These are phyloP conservation scores for Begonia loranthoides DNA, from an alignment of 306 rosid species.

Conservation along the genomic window DNA sequence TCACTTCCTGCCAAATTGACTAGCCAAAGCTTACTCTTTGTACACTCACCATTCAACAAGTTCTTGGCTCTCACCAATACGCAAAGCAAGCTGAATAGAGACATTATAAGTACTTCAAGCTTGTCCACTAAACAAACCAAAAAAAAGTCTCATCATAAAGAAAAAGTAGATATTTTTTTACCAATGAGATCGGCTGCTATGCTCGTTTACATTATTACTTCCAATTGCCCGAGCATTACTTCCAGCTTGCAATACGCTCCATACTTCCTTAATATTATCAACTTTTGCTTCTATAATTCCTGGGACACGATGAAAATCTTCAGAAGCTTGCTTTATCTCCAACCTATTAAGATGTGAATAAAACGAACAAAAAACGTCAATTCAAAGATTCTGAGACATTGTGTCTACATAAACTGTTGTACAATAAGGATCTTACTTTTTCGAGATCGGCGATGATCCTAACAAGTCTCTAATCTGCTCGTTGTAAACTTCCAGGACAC, in stretches of 20 bases:
- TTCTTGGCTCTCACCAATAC: slow-evolving; percentile 66
- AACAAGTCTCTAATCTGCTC: slow-evolving; percentile 84
- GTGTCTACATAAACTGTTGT: too few relatives aligned
- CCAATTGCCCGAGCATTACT: slow-evolving; percentile 80
- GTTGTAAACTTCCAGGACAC: slow-evolving; percentile 85
- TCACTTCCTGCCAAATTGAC: slow-evolving; percentile 94
- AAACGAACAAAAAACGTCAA: neutral
- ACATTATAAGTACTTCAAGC: neutral
- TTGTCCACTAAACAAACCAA: slow-evolving; percentile 5
- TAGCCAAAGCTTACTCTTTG: slow-evolving; percentile 89
- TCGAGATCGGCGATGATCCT: slow-evolving; percentile 44
- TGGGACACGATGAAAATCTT: slow-evolving; percentile 69
- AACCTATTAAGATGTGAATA: slow-evolving; percentile 25
- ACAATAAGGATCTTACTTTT: slow-evolving; percentile 38
- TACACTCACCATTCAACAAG: slow-evolving; percentile 57
- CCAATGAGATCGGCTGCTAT: slow-evolving; percentile 94
- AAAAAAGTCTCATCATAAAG: neutral
- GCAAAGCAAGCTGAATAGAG: slow-evolving; percentile 56
- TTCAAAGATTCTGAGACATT: too few relatives aligned
- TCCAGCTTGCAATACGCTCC: slow-evolving; percentile 68
- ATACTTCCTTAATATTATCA: slow-evolving; percentile 45
- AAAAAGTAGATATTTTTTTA: slow-evolving; percentile 8
- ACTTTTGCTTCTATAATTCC: slow-evolving; percentile 70
- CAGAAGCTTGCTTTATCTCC: slow-evolving; percentile 76
- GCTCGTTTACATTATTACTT: slow-evolving; percentile 78